These are phyloP conservation scores for Catharanthus roseus DNA, from an alignment of 257 asterid species.

Conservation along the genomic window DNA sequence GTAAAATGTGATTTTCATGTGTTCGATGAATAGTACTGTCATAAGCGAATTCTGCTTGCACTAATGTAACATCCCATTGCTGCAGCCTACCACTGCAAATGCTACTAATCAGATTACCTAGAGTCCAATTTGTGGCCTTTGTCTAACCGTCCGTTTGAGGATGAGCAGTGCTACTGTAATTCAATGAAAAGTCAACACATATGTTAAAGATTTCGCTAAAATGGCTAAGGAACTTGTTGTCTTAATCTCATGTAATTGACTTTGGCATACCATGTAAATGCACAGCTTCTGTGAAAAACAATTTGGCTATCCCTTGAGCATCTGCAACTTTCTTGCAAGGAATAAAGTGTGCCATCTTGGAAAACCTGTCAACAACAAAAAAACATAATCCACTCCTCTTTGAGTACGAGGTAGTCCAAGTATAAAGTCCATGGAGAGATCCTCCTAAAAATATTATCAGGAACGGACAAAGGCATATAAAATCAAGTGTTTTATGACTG, in stretches of 20 bases:
- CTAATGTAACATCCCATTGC: constrained; percentile 3
- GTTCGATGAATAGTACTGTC: neutral
- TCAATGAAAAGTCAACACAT: neutral
- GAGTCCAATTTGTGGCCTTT: neutral
- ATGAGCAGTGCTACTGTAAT: neutral
- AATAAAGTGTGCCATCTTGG: constrained; percentile 3
- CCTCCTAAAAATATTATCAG: neutral
- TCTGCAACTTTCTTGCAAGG: neutral
- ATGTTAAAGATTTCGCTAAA: neutral
- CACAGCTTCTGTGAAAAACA: neutral
- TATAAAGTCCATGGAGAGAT: neutral
- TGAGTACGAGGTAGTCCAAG: constrained; percentile 6
- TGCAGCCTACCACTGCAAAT: neutral
- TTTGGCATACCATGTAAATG: neutral
- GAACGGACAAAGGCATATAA: neutral
- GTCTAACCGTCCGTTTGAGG: constrained; percentile 8
- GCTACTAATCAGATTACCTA: constrained; percentile 1
- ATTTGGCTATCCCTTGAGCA: neutral
- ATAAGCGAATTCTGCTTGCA: constrained; percentile 13
- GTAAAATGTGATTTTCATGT: neutral
- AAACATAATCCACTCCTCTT: neutral
- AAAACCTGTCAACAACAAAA: constrained; percentile 4
- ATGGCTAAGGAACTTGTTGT: neutral
- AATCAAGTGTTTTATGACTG: neutral
- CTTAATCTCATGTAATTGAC: neutral